phyloP scores from a whole-genome alignment of 192 early-diverging fungal species.

The Backusella parvicylindrica region DNA sequence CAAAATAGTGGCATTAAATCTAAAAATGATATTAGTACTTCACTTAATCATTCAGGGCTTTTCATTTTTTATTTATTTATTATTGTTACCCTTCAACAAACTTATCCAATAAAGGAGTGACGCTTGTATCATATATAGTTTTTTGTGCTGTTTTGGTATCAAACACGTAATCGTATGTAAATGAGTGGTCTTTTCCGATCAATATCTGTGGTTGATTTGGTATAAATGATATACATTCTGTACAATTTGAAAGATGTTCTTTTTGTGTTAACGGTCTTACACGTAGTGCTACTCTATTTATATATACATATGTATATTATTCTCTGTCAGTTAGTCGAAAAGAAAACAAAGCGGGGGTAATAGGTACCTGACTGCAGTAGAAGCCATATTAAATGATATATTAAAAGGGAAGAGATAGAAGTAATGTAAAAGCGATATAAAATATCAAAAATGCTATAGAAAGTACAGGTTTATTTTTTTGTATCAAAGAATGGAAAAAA shows the following conservation, averaged over 20 bases:
- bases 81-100: conserved; percentile 75
- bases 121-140: conserved; percentile 54
- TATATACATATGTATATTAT: neutral
- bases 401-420: neutral
- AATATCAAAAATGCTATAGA: neutral
- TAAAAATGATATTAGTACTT: conserved; percentile 6
- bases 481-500: conserved; percentile 1
- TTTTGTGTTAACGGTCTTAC: conserved; percentile 75
- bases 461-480: neutral
- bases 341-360: conserved; percentile 63
- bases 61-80: neutral
- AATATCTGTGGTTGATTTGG: conserved; percentile 59
- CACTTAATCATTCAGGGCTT: neutral
- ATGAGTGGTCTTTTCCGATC: conserved; percentile 57
- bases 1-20: conserved; percentile 87
- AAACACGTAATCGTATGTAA: conserved; percentile 71
- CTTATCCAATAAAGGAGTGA: conserved; percentile 55
- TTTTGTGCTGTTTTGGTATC: conserved; percentile 49
- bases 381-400: conserved; percentile 56
- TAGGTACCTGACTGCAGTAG: conserved; percentile 53
- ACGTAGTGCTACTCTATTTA: conserved; percentile 66
- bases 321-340: conserved; percentile 49
- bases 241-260: conserved; percentile 61
- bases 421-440: neutral
- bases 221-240: conserved; percentile 55